These are phyloP conservation scores for Fusarium sp. DNA, from an alignment of 2,329 filamentous ascomycete genomes.

Conservation along the genomic window DNA sequence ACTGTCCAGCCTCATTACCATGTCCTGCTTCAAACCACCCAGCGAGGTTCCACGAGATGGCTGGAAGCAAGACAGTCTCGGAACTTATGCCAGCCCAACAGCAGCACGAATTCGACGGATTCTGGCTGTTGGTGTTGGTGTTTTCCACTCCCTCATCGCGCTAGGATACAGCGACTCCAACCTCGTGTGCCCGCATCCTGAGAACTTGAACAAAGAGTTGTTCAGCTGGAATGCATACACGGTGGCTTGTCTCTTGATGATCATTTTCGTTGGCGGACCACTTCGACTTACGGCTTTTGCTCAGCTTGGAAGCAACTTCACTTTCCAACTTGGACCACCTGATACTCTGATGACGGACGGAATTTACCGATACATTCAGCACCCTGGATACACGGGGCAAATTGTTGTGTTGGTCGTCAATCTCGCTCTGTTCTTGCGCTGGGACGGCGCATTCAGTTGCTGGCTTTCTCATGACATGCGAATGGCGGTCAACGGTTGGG, in stretches of 20 bases:
- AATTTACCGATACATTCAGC: not conserved
- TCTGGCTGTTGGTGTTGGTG: not conserved
- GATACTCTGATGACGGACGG: not conserved
- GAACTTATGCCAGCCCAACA: not conserved
- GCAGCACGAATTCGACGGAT: not conserved
- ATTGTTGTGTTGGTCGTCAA: not conserved
- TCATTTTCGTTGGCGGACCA: not conserved
- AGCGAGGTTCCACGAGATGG: not conserved
- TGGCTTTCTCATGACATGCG: not conserved
- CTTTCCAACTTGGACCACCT: not conserved
- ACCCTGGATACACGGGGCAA: not conserved
- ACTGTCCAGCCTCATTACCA: not conserved
- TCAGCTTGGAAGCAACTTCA: not conserved
- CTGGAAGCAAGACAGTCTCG: constrained; percentile 1
- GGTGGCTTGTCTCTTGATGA: not conserved
- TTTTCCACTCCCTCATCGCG: not conserved
- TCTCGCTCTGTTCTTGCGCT: not conserved
- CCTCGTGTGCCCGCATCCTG: not conserved
- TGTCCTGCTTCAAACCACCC: not conserved
- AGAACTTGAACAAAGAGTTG: not conserved
- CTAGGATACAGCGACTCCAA: not conserved
- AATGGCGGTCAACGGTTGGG: not conserved
- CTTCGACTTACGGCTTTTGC: not conserved
- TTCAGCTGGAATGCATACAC: not conserved
- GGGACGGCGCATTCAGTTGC: not conserved